These are phyloP conservation scores for Cladosporium halotolerans DNA, from an alignment of 2,329 filamentous ascomycete genomes.

Conservation along the genomic window DNA sequence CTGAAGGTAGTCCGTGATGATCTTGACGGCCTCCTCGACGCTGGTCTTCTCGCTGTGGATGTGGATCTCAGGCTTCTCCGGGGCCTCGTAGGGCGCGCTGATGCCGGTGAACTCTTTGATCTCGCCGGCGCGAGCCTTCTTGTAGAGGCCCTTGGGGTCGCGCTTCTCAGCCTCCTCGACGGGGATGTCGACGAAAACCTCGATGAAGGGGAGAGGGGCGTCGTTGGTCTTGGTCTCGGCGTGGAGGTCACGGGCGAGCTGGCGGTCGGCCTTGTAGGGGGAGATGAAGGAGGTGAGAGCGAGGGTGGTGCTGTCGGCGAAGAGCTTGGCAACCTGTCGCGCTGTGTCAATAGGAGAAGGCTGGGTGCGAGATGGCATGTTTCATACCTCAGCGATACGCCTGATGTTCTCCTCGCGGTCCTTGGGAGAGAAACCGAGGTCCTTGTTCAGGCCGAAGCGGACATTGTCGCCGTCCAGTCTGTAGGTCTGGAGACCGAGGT, in stretches of 20 bases:
- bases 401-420: constrained; percentile 98
- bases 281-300: constrained; percentile 96
- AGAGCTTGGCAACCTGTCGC: constrained; percentile 77
- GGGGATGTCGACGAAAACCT: constrained; percentile 88
- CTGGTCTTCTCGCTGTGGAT: constrained; percentile 75
- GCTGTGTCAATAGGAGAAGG: neutral
- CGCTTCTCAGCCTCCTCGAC: constrained; percentile 88
- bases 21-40: constrained; percentile 80
- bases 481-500: constrained; percentile 77
- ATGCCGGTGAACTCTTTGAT: constrained; percentile 98
- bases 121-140: constrained; percentile 87
- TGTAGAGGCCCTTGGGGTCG: constrained; percentile 96
- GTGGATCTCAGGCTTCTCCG: constrained; percentile 76
- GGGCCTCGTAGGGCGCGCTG: constrained; percentile 89
- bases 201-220: constrained; percentile 73
- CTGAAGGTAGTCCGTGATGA: constrained; percentile 76
- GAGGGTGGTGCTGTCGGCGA: constrained; percentile 81
- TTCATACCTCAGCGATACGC: constrained; percentile 68
- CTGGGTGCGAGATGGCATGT: constrained; percentile 13
- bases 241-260: constrained; percentile 76
- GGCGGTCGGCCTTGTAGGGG: constrained; percentile 81
- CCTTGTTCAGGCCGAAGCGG: constrained; percentile 95
- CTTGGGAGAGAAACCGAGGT: constrained; percentile 86
- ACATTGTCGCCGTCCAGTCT: constrained; percentile 97
- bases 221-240: constrained; percentile 51